Percentiles rank a stretch among this genome's conserved stretches.
These are phyloP conservation scores for Coemansia sp. DNA, from an alignment of 192 early-diverging fungal species.

Conservation along the genomic window DNA sequence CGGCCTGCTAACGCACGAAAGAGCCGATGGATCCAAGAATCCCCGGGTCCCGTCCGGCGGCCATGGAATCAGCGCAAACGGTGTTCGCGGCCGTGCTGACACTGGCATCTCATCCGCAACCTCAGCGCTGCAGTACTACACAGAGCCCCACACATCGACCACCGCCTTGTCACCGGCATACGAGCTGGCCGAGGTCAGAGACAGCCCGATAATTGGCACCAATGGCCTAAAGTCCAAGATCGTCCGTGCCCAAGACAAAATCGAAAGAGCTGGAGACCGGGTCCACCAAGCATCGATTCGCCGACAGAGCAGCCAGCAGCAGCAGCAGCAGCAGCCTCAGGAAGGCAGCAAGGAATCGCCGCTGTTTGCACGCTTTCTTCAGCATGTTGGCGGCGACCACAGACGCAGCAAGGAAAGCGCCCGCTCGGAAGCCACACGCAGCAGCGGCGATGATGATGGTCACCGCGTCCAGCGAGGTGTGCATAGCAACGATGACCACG, in stretches of 20 bases:
- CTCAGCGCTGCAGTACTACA: conserved; percentile 32
- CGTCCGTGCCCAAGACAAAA: not conserved
- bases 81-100: conserved; percentile 22
- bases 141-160: conserved; percentile 35
- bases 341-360: conserved; percentile 4
- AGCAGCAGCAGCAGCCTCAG: not conserved
- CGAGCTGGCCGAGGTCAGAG: conserved; percentile 4
- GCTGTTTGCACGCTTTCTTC: conserved; percentile 7
- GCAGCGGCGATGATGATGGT: conserved; percentile 8
- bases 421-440: not conserved
- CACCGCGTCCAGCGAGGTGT: not conserved
- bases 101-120: conserved; percentile 39
- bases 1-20: too few relatives aligned
- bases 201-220: not conserved
- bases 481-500: not conserved
- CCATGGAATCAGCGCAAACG: not conserved
- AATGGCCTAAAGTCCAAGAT: not conserved
- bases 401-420: not conserved
- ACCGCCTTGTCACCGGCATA: conserved; percentile 37
- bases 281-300: not conserved
- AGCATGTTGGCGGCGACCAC: conserved; percentile 2
- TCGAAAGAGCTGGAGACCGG: not conserved
- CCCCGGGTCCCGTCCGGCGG: not conserved
- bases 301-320: not conserved
- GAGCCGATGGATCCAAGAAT: not conserved